A percentile compares a stretch with the other conserved stretches of the same genome.
Evolutionary conservation across 139 green algal genomes (phyloP).

Genomic region (Chlorella vulgaris): DNA sequence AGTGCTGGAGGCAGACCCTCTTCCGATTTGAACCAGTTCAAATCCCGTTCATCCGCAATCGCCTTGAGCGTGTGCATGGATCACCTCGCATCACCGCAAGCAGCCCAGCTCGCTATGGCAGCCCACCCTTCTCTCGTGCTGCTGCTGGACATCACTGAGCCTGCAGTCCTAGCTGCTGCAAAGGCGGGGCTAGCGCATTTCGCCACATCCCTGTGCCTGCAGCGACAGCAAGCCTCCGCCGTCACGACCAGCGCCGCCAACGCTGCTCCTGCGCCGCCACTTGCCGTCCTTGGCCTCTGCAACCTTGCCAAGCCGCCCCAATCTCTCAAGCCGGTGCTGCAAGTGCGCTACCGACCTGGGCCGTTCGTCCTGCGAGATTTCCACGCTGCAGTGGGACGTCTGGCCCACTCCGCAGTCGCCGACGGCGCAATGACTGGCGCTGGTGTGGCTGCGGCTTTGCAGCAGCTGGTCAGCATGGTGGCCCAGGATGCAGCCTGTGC

Average conservation of each 20-base stretch:
- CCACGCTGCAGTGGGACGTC: neutral
- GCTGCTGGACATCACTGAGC: neutral
- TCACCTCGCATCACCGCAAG: no score
- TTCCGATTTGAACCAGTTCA: no score
- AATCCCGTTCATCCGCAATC: no score
- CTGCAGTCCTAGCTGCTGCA: neutral
- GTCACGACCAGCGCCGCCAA: neutral
- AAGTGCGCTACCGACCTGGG: slow-evolving; percentile 12
- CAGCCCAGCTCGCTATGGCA: neutral
- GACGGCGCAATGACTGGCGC: neutral
- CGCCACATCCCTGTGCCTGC: neutral
- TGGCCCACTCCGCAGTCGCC: neutral
- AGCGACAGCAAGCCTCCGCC: neutral
- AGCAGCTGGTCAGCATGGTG: slow-evolving; percentile 15
- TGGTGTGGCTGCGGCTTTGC: no score
- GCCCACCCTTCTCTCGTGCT: neutral
- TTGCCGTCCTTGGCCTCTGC: slow-evolving; percentile 7
- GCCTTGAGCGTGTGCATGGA: no score
- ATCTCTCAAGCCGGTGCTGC: slow-evolving; percentile 17
- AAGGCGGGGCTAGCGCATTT: neutral
- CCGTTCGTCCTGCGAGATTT: slow-evolving; percentile 17
- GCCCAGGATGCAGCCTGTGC: slow-evolving; percentile 4
- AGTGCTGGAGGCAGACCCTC: no score
- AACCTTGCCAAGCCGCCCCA: neutral
- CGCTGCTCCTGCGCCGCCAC: neutral